Evolutionary conservation across 192 early-diverging fungal genomes (phyloP), one percentile per base, ranked within the genome.

Genomic region (Mortierella claussenii): DNA sequence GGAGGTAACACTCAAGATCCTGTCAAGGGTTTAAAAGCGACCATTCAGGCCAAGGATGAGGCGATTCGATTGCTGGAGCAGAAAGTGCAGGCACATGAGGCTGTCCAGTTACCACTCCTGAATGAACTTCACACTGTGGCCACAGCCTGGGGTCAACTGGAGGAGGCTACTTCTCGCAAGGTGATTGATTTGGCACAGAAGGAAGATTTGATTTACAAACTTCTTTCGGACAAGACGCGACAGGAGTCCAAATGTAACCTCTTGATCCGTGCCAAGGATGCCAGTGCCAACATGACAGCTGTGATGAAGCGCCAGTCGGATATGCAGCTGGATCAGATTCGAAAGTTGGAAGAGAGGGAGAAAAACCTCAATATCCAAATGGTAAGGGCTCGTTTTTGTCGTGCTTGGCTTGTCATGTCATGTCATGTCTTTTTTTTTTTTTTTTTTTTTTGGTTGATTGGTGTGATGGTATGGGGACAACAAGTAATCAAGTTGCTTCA

Each of bases 321-420:
- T 58, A 94, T 92, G 86, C 95, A 97, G 71, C 76, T 94, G 80
- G 94, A 95, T 68, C 87, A 91, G 71, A 94, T 96, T 61, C 88
- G 93, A 49, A 85, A 83, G 11, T 68, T 92, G 23, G 94, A 97
- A 57, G 93, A 95, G 56, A 85, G 87, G 20, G 95, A 95, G 53
- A 91, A 91, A 68, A 83, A 81, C 28, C 71, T 95, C 37, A 79
- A 81, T 26, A 71, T 64, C 11, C 84, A 85, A 45, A 64, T 79
- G 45, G 84, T 85, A 74, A 67, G 73, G 5, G 18, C 2, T 17
- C 26, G 7, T 53, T 47, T 18, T 66, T 21, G 27, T 1, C 21
- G 0, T 50, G 12, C 42, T 11, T 48, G 12, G 0, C 15, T 24
- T 27, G 20, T 31, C 0, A 24, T 42, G 8, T 42, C 21, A 24